Conservation (phyloP, 1,139 yeast species). For the Blastobotrys buckinghamii region DNA sequence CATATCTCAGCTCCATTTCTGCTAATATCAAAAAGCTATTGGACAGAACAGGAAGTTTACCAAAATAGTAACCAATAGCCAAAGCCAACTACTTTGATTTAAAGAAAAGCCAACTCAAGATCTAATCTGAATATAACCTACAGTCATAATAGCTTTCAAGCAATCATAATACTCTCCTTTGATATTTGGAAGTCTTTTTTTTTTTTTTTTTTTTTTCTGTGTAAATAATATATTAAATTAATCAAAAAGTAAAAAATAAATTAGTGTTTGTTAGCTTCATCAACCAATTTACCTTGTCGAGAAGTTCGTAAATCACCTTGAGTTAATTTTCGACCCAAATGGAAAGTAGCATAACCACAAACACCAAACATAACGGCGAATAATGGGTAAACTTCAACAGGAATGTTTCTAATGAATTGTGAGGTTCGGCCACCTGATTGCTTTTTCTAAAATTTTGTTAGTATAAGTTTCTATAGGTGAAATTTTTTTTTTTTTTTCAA, state of each 20-base stretch:
- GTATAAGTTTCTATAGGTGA: neutral
- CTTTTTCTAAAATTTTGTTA: conserved; percentile 3
- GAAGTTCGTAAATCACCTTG: conserved; percentile 26
- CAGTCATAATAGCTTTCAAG: too few relatives aligned
- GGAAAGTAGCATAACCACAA: conserved; percentile 24
- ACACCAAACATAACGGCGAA: conserved; percentile 31
- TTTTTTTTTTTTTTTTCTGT: neutral
- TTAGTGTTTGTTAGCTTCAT: neutral
- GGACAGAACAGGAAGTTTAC: too few relatives aligned
- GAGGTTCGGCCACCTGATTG: conserved; percentile 1
- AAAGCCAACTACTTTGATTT: too few relatives aligned
- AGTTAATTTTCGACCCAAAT: conserved; percentile 24
- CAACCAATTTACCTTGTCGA: conserved; percentile 24
- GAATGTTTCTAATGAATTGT: conserved; percentile 16
- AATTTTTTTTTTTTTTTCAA: neutral
- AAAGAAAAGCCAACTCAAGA: too few relatives aligned
- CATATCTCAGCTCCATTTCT: too few relatives aligned
- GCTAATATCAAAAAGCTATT: too few relatives aligned
- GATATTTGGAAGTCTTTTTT: neutral
- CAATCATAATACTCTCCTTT: too few relatives aligned
- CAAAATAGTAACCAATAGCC: too few relatives aligned
- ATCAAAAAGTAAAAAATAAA: neutral
- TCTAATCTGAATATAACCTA: too few relatives aligned
- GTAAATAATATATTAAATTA: neutral
- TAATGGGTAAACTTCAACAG: conserved; percentile 31